These are phyloP conservation scores for Spatholobus suberectus DNA, from an alignment of 306 rosid genomes.

Conservation along the genomic window DNA sequence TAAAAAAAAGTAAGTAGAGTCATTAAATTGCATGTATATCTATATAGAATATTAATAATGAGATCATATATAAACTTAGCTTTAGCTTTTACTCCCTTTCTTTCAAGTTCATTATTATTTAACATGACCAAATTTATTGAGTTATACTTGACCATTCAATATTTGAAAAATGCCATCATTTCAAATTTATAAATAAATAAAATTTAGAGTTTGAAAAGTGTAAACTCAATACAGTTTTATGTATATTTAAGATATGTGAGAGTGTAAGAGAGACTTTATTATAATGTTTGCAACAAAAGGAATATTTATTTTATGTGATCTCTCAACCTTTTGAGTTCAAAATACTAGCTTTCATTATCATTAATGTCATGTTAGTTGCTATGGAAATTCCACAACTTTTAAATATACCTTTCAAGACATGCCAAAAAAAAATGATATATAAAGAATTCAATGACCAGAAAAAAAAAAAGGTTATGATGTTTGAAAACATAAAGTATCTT, in stretches of 20 bases:
- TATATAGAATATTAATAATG: background rate
- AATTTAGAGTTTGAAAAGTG: background rate
- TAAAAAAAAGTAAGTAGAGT: background rate
- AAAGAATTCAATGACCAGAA: background rate
- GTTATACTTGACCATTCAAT: background rate
- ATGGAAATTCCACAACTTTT: background rate
- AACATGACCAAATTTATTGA: background rate
- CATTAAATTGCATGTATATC: background rate
- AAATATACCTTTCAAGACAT: background rate
- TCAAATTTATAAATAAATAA: background rate
- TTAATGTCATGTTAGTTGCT: background rate
- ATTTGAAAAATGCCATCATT: background rate
- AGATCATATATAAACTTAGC: background rate
- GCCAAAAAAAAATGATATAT: background rate
- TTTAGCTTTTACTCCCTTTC: background rate
- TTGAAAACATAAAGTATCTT: background rate
- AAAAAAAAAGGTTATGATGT: background rate
- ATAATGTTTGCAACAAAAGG: conserved; percentile 10
- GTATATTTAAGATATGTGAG: background rate
- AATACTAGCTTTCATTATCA: conserved; percentile 6
- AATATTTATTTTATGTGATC: conserved; percentile 16
- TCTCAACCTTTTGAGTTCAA: background rate
- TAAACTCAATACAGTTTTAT: background rate
- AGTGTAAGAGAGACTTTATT: background rate
- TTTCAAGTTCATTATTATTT: background rate